A percentile compares a stretch with the other conserved stretches of the same genome.
Evolutionary conservation across 495 filamentous ascomycete species (phyloP).

Genomic region (Elasticomyces elasticus): DNA sequence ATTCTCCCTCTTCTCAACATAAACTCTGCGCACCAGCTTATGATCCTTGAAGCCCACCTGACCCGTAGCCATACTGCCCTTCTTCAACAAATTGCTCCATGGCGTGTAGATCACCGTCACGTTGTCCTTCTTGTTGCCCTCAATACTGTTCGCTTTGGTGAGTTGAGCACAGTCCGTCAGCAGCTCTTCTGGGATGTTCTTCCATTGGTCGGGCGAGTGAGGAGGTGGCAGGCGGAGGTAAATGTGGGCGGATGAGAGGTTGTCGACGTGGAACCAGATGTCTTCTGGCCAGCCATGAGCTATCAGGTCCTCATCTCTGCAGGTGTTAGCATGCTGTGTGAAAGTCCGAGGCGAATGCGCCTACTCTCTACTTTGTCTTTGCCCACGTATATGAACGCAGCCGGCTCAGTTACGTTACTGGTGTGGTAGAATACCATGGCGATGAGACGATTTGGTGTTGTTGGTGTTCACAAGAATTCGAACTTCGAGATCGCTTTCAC

Average conservation of each 20-base stretch:
- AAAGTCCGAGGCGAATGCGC: conserved; percentile 17
- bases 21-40: conserved; percentile 69
- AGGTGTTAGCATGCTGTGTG: not conserved
- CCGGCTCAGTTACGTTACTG: conserved; percentile 63
- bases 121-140: conserved; percentile 99
- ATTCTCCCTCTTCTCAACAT: conserved; percentile 70
- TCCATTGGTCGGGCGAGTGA: conserved; percentile 66
- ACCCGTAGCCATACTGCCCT: conserved; percentile 89
- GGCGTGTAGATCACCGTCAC: conserved; percentile 93
- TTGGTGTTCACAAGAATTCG: not conserved
- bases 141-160: conserved; percentile 97
- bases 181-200: conserved; percentile 62
- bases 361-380: conserved; percentile 99
- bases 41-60: conserved; percentile 91
- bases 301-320: conserved; percentile 87
- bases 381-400: conserved; percentile 85
- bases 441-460: too few species aligned
- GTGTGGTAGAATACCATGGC: conserved; percentile 99
- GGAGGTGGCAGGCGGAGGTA: conserved; percentile 78
- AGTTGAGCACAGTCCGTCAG: conserved; percentile 83
- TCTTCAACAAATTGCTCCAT: conserved; percentile 93
- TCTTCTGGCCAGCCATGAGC: conserved; percentile 87
- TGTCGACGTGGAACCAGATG: conserved; percentile 99
- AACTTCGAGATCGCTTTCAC: not conserved
- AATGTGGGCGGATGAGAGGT: conserved; percentile 90